phyloP scores from a whole-genome alignment of 2,329 filamentous ascomycete species.

The Claviceps quebecensis region DNA sequence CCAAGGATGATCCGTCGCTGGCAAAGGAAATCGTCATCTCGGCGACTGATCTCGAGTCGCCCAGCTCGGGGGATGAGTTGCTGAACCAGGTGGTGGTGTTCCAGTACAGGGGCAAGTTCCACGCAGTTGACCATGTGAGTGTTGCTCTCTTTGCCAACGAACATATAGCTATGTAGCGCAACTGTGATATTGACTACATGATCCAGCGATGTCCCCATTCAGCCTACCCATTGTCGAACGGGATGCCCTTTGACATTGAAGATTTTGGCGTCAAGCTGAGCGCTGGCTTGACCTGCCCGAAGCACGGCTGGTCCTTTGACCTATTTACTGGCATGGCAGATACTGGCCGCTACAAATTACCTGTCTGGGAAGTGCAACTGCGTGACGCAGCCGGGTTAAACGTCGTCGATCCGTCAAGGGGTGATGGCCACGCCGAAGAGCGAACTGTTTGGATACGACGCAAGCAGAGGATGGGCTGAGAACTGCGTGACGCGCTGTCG shows the following conservation, averaged over 20 bases:
- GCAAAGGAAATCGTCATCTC: constrained; percentile 17
- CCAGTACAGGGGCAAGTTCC: constrained; percentile 46
- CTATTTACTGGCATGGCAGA: constrained; percentile 48
- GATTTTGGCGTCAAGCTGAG: constrained; percentile 54
- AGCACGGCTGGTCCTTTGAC: constrained; percentile 61
- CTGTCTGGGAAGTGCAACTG: constrained; percentile 50
- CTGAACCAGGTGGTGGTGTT: constrained; percentile 53
- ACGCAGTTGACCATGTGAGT: constrained; percentile 54
- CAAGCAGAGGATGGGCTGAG: constrained; percentile 24
- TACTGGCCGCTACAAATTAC: constrained; percentile 45
- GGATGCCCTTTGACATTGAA: constrained; percentile 54
- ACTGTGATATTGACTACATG: too few relatives aligned
- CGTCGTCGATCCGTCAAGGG: constrained; percentile 3
- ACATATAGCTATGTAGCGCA: too few relatives aligned
- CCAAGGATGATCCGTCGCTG: constrained; percentile 24
- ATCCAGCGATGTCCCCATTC: constrained; percentile 51
- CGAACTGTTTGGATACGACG: constrained; percentile 30
- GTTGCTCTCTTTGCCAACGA: neutral
- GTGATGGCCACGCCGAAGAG: constrained; percentile 2
- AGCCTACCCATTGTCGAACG: constrained; percentile 50
- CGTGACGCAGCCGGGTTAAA: constrained; percentile 14
- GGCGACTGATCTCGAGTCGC: constrained; percentile 9
- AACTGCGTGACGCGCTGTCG: neutral
- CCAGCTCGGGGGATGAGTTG: constrained; percentile 16
- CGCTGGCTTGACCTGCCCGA: constrained; percentile 50